Conservation (phyloP, 306 rosid species). For the Lupinus albus region DNA sequence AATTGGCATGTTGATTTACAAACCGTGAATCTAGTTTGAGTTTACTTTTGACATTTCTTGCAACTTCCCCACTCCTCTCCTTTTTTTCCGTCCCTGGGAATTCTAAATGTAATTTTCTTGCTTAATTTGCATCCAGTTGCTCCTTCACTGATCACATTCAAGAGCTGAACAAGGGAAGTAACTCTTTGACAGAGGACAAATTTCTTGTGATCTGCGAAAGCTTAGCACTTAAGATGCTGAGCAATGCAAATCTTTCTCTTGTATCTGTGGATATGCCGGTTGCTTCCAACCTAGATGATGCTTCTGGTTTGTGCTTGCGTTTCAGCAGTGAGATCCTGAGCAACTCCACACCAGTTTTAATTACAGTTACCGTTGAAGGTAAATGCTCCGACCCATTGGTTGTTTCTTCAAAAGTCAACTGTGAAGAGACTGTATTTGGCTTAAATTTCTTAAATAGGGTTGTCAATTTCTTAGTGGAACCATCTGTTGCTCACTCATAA, state of each 20-base stretch:
- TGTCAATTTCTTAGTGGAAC: slow-evolving; percentile 72
- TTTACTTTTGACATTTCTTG: too few relatives aligned
- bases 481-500: slow-evolving; percentile 49
- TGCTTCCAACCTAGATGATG: slow-evolving; percentile 71
- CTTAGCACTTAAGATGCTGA: slow-evolving; percentile 76
- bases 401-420: slow-evolving; percentile 74
- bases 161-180: slow-evolving; percentile 61
- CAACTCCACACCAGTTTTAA: slow-evolving; percentile 75
- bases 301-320: slow-evolving; percentile 86
- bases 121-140: slow-evolving; percentile 58
- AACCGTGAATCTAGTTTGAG: not conserved
- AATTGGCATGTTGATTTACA: slow-evolving; percentile 21
- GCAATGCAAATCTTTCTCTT: slow-evolving; percentile 77
- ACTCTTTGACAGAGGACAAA: slow-evolving; percentile 59
- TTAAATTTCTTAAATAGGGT: slow-evolving; percentile 86
- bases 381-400: slow-evolving; percentile 80
- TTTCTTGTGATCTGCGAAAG: slow-evolving; percentile 77
- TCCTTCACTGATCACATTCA: slow-evolving; percentile 71
- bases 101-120: slow-evolving; percentile 44
- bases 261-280: slow-evolving; percentile 88
- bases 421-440: slow-evolving; percentile 95
- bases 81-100: not conserved
- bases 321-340: slow-evolving; percentile 82
- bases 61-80: not conserved
- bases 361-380: slow-evolving; percentile 75